These are phyloP conservation scores for Schizophyllum commune DNA, from an alignment of 1,284 basidiomycete genomes.

Conservation along the genomic window DNA sequence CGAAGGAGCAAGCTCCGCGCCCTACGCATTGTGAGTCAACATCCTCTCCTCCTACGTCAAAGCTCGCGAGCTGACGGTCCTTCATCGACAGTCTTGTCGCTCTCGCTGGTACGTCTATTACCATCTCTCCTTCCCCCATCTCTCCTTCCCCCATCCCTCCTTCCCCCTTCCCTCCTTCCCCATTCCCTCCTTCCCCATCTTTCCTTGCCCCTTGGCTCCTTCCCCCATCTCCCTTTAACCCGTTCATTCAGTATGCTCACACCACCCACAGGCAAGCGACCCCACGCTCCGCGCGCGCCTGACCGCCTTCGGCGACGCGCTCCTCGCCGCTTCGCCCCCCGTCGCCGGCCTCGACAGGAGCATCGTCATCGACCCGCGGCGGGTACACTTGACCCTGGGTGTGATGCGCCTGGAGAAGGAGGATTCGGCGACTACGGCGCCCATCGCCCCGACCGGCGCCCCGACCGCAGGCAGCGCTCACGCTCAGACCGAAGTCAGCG, in stretches of 20 bases:
- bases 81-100: background rate
- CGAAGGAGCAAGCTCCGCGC: background rate
- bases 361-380: conserved; percentile 51
- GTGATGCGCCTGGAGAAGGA: conserved; percentile 46
- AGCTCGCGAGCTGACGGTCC: background rate
- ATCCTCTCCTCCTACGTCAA: background rate
- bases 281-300: background rate
- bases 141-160: too few species aligned
- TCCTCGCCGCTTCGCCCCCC: background rate
- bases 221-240: too few species aligned
- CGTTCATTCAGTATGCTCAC: too few species aligned
- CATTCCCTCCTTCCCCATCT: too few species aligned
- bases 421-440: background rate
- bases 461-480: too few species aligned
- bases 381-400: conserved; percentile 64
- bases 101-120: background rate
- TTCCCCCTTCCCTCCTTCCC: too few species aligned
- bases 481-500: too few species aligned
- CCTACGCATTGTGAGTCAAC: background rate
- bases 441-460: too few species aligned
- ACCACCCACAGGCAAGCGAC: background rate
- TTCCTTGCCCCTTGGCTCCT: too few species aligned
- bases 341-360: conserved; percentile 51
- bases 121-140: too few species aligned
- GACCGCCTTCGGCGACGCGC: background rate